Evolutionary conservation across 1,284 basidiomycete genomes (phyloP), one percentile per base, ranked within the genome.

Genomic region (Malassezia caprae): DNA sequence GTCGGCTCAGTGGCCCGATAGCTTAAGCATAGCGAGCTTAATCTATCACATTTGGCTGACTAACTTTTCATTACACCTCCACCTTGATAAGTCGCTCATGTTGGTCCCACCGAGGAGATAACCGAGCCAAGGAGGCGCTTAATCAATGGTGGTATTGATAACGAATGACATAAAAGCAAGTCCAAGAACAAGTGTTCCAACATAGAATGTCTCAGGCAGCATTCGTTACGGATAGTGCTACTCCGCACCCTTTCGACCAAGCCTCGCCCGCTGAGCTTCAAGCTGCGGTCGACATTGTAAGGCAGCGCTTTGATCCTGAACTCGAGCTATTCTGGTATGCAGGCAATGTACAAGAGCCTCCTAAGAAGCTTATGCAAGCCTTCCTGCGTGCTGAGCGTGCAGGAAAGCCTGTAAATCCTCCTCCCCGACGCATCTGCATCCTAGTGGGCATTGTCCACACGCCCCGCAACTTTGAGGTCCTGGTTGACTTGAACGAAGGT

Each of bases 371-470:
- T 0, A 44, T 53, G 17, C 52, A 28, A 39, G 19, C 26, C 2
- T 53, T 21, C 30, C 27, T 53, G 10, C 53, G 53, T 11, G 53
- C 53, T 12, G 52, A 53, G 21, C 52, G 52, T 15, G 21, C 17
- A 4, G 52, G 52, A 6, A 28, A 40, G 39, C 45, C 28, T 13
- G 15, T 27, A 8, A n/a, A 23, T 5, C 44, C 44, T 4, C 52
- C 44, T 7, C 35, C 52, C 13, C 52, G 52, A 8, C 27, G 31
- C 23, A 48, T 53, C n/a, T 24, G 21, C 1, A 28, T 53, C 19
- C 30, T 48, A 15, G 47, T 47, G 11, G 32, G 37, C 17, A 47
- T 47, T 21, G 39, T 34, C 6, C 24, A 32, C 32, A 53, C 52
- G 0, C 45, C 44, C 7, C 52, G 52, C 24, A 39, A 40, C 15